Percentiles rank a stretch among this genome's conserved stretches.
Conservation (phyloP, 106 monocot species). For the Dendrobium chrysotoxum region DNA sequence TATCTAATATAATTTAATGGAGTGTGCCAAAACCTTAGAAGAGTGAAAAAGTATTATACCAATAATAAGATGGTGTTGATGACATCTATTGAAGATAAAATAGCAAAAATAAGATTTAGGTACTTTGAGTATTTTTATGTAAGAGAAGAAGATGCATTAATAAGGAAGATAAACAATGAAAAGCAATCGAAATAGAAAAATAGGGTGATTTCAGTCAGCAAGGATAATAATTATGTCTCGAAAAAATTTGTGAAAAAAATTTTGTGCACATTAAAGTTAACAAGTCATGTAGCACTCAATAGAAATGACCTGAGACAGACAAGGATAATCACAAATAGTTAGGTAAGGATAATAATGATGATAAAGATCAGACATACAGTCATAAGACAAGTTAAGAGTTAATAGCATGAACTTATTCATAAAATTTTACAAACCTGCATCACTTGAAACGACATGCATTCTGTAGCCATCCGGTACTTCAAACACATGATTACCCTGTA, state of each 20-base stretch:
- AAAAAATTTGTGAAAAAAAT: not conserved
- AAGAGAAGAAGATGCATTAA: not conserved
- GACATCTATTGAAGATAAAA: not conserved
- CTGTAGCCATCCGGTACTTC: constrained; percentile 82
- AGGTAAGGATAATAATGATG: not conserved
- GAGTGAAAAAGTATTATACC: too few relatives aligned
- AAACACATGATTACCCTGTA: constrained; percentile 83
- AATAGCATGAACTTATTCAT: not conserved
- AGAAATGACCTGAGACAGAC: too few relatives aligned
- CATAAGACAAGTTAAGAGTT: not conserved
- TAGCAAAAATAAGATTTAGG: not conserved
- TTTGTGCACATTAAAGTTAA: not conserved
- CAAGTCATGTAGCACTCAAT: not conserved
- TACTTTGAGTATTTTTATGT: not conserved
- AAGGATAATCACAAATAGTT: not conserved
- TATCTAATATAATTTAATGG: not conserved
- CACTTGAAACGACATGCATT: constrained; percentile 43
- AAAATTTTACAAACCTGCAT: constrained; percentile 31
- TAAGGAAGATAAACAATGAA: not conserved
- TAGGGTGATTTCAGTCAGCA: not conserved
- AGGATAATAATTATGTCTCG: not conserved
- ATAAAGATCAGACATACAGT: not conserved
- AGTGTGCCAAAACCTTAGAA: not conserved
- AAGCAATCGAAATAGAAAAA: not conserved
- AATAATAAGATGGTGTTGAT: too few relatives aligned